Evolutionary conservation across 306 rosid species (phyloP).

Genomic region (Pueraria montana): DNA sequence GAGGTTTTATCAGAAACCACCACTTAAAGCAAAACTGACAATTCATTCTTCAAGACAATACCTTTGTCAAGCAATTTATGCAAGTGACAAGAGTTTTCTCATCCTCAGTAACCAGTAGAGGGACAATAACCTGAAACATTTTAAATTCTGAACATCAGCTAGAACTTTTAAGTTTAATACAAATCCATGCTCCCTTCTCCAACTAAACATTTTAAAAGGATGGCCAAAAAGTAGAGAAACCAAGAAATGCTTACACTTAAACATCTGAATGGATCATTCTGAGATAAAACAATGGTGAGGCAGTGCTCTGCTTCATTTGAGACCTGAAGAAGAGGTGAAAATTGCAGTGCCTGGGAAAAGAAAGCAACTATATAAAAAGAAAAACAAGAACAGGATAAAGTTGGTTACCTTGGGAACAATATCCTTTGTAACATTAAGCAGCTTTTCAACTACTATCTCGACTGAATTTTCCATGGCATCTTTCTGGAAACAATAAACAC

Average conservation of each 20-base stretch:
- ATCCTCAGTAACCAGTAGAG: slow-evolving; percentile 89
- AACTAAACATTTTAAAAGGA: slow-evolving; percentile 25
- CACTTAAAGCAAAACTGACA: slow-evolving; percentile 27
- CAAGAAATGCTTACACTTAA: slow-evolving; percentile 73
- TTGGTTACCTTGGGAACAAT: slow-evolving; percentile 75
- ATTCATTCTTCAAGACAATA: slow-evolving; percentile 45
- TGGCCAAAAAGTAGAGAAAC: slow-evolving; percentile 17
- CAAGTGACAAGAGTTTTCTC: slow-evolving; percentile 96
- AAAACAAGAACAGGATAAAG: slow-evolving; percentile 30
- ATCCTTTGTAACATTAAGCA: slow-evolving; percentile 89
- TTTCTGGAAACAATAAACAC: slow-evolving; percentile 66
- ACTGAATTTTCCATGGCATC: slow-evolving; percentile 93
- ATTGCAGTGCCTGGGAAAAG: slow-evolving; percentile 36
- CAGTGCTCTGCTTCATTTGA: slow-evolving; percentile 94
- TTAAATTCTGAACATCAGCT: slow-evolving; percentile 36
- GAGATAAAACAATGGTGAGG: slow-evolving; percentile 81
- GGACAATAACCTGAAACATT: slow-evolving; percentile 85
- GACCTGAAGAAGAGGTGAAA: slow-evolving; percentile 66
- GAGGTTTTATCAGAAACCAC: slow-evolving; percentile 3
- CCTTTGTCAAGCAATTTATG: slow-evolving; percentile 96
- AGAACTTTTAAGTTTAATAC: slow-evolving; percentile 22
- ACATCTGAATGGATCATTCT: slow-evolving; percentile 96
- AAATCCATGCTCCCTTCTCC: background rate
- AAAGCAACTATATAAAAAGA: slow-evolving; percentile 21
- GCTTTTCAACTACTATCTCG: slow-evolving; percentile 93